Evolutionary conservation across 352 stramenopile genomes (phyloP).

Genomic region (Globisporangium takayamanum): DNA sequence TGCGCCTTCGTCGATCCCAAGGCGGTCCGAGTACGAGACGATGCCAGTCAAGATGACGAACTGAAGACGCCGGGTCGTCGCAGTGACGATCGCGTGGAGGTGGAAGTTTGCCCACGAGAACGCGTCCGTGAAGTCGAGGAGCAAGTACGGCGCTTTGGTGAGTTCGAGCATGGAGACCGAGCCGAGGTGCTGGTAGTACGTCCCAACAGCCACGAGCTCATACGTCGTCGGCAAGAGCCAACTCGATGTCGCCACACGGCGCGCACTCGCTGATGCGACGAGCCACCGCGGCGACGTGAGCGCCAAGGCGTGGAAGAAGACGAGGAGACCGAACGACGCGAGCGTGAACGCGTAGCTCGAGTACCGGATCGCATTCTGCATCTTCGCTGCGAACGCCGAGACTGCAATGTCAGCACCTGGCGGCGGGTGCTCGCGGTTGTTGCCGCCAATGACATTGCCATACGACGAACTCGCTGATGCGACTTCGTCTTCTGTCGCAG

Average conservation of each 20-base stretch:
- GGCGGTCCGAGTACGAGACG: conserved; percentile 59
- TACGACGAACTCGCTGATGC: conserved; percentile 4
- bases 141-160: conserved; percentile 66
- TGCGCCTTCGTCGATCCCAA: conserved; percentile 50
- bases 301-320: conserved; percentile 54
- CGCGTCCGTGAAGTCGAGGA: conserved; percentile 69
- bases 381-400: conserved; percentile 29
- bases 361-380: conserved; percentile 47
- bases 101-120: conserved; percentile 70
- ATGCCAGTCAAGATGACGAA: conserved; percentile 59
- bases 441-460: conserved; percentile 33
- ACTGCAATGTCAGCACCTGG: conserved; percentile 55
- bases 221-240: conserved; percentile 62
- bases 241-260: conserved; percentile 4
- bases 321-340: conserved; percentile 34
- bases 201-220: conserved; percentile 51
- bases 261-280: conserved; percentile 15
- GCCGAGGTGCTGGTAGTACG: conserved; percentile 67
- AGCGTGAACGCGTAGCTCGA: conserved; percentile 42
- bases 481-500: neutral
- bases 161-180: conserved; percentile 71
- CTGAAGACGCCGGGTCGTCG: conserved; percentile 30
- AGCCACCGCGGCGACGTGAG: conserved; percentile 39
- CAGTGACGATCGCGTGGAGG: conserved; percentile 30
- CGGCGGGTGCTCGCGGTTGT: conserved; percentile 38